Evolutionary conservation across 2,329 filamentous ascomycete genomes (phyloP).

Genomic region (Fusarium nelsonii): DNA sequence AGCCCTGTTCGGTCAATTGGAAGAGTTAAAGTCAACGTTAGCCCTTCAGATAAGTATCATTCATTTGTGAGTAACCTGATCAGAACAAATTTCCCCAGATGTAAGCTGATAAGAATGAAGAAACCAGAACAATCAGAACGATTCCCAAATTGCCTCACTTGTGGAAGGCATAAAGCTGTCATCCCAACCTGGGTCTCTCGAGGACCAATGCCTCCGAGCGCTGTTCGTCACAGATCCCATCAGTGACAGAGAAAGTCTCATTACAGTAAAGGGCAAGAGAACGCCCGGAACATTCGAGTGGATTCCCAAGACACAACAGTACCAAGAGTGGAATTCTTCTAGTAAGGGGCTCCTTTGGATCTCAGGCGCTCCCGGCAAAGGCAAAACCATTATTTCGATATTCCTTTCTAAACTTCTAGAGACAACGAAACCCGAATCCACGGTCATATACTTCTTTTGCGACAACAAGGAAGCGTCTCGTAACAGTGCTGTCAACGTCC

Average conservation of each 20-base stretch:
- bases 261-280: background rate
- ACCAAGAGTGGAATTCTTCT: background rate
- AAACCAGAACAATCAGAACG: background rate
- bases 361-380: slow-evolving; percentile 13
- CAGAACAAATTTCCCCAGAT: too few relatives aligned
- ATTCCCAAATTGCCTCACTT: too few relatives aligned
- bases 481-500: slow-evolving; percentile 4
- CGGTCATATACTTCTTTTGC: slow-evolving; percentile 22
- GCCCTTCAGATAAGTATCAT: slow-evolving; percentile 1
- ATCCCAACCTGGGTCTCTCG: slow-evolving; percentile 1
- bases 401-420: slow-evolving; percentile 5
- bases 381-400: slow-evolving; percentile 21
- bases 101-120: background rate
- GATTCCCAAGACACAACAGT: slow-evolving; percentile 6
- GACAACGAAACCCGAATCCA: background rate
- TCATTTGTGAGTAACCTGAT: slow-evolving; percentile 3
- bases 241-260: slow-evolving; percentile 6
- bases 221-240: slow-evolving; percentile 21
- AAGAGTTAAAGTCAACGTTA: slow-evolving; percentile 8
- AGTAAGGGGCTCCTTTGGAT: slow-evolving; percentile 13
- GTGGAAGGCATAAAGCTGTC: background rate
- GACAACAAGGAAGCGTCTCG: slow-evolving; percentile 2
- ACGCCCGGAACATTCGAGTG: slow-evolving; percentile 26
- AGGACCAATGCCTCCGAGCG: slow-evolving; percentile 7
- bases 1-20: background rate